Evolutionary conservation across 2,329 filamentous ascomycete genomes (phyloP).

Genomic region (Aspergillus udagawae): DNA sequence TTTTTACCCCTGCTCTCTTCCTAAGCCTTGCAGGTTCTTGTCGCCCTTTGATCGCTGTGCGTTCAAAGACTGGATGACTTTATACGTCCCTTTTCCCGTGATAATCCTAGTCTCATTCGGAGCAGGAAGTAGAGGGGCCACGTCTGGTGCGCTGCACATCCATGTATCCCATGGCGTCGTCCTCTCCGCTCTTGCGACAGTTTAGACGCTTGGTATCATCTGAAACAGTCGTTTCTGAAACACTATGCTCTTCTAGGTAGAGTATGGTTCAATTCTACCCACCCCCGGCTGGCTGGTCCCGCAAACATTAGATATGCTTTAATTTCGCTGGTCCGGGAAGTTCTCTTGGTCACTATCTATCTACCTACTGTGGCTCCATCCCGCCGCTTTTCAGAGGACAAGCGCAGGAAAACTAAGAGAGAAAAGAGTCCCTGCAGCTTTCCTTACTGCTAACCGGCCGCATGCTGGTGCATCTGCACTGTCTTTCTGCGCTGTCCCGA

Average conservation of each 20-base stretch:
- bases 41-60: conserved; percentile 13
- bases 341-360: conserved; percentile 4
- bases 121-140: conserved; percentile 5
- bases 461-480: conserved; percentile 16
- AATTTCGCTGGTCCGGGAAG: conserved; percentile 12
- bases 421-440: conserved; percentile 31
- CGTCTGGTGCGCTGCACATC: conserved; percentile 11
- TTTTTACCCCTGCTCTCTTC: conserved; percentile 10
- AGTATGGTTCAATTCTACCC: conserved; percentile 14
- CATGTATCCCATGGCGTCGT: conserved; percentile 3
- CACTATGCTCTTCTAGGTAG: conserved; percentile 19
- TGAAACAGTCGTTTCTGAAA: conserved; percentile 25
- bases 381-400: conserved; percentile 8
- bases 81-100: conserved; percentile 4
- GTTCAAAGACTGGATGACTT: conserved; percentile 10
- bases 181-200: conserved; percentile 8
- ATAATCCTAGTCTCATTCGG: conserved; percentile 11
- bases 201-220: conserved; percentile 19
- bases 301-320: conserved; percentile 13
- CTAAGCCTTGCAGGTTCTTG: conserved; percentile 12
- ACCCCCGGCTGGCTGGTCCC: conserved; percentile 15
- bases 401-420: conserved; percentile 11
- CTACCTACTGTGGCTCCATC: conserved; percentile 8
- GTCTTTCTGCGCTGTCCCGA: conserved; percentile 20
- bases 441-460: conserved; percentile 18